Evolutionary conservation across 2,329 filamentous ascomycete genomes (phyloP).

Genomic region (Metarhizium album): DNA sequence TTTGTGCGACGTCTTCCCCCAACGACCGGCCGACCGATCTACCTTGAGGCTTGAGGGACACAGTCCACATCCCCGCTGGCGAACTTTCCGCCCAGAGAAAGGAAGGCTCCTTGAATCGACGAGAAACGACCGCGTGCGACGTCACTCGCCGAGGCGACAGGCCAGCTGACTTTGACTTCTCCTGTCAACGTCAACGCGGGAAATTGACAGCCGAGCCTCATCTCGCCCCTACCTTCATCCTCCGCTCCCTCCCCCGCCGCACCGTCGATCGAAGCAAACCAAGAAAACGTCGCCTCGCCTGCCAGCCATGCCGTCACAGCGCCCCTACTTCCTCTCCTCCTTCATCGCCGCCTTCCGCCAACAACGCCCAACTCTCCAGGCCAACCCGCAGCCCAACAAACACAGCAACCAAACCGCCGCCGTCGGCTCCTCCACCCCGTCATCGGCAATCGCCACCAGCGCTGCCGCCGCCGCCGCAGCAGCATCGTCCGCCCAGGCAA

Average conservation of each 20-base stretch:
- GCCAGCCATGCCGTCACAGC: conserved; percentile 37
- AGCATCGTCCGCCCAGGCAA: conserved; percentile 12
- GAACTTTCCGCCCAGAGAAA: not conserved
- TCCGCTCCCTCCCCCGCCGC: no score
- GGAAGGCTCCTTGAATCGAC: not conserved
- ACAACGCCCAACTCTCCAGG: conserved; percentile 27
- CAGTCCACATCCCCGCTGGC: not conserved
- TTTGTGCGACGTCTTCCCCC: not conserved
- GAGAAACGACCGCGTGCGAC: not conserved
- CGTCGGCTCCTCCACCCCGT: conserved; percentile 17
- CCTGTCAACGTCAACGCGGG: not conserved
- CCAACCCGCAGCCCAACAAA: conserved; percentile 26
- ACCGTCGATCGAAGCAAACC: no score
- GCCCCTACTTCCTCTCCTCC: conserved; percentile 45
- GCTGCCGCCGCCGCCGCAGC: conserved; percentile 7
- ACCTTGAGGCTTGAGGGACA: not conserved
- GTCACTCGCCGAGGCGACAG: not conserved
- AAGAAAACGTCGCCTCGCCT: not conserved
- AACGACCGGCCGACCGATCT: not conserved
- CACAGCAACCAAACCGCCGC: conserved; percentile 18
- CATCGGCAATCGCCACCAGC: conserved; percentile 14
- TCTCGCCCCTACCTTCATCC: not conserved
- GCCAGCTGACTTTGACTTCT: not conserved
- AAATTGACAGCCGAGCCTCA: not conserved
- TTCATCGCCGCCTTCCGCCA: conserved; percentile 46